Evolutionary conservation across 1,284 basidiomycete genomes (phyloP).

Genomic region (Leccinum pallidistipes): DNA sequence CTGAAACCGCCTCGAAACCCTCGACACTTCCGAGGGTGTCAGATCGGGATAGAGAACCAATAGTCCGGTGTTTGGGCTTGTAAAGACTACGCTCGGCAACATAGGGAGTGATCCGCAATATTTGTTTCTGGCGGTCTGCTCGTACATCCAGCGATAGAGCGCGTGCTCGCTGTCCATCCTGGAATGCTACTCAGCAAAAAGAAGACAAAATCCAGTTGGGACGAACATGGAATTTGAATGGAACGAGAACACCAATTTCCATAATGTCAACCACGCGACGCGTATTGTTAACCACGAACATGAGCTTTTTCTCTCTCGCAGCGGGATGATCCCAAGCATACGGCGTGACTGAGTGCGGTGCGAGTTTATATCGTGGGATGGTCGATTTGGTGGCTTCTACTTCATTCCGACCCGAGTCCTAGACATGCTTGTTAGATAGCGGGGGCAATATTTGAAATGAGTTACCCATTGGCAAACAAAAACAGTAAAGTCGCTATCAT

Average conservation of each 20-base stretch:
- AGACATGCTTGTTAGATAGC: constrained; percentile 9
- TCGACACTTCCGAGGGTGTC: constrained; percentile 76
- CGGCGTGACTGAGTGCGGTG: constrained; percentile 54
- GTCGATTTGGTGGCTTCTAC: constrained; percentile 36
- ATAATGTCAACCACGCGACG: constrained; percentile 88
- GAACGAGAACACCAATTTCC: constrained; percentile 93
- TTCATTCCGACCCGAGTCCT: constrained; percentile 55
- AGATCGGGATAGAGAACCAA: constrained; percentile 51
- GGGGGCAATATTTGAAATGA: not conserved
- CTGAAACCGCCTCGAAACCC: constrained; percentile 87
- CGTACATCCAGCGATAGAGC: constrained; percentile 91
- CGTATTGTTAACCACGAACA: constrained; percentile 64
- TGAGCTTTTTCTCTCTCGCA: constrained; percentile 79
- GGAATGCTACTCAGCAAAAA: constrained; percentile 7
- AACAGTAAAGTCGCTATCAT: constrained; percentile 79
- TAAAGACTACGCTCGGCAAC: constrained; percentile 86
- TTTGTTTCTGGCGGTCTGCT: constrained; percentile 86
- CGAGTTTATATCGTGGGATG: constrained; percentile 52
- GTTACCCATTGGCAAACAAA: constrained; percentile 76
- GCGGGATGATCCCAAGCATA: constrained; percentile 98
- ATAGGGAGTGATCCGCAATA: constrained; percentile 89
- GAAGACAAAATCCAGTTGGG: constrained; percentile 23
- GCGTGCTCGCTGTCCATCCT: constrained; percentile 55
- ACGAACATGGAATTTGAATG: constrained; percentile 80
- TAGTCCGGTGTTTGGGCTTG: constrained; percentile 69